These are phyloP conservation scores for Volvariella volvacea DNA, from an alignment of 1,284 basidiomycete genomes.

Conservation along the genomic window DNA sequence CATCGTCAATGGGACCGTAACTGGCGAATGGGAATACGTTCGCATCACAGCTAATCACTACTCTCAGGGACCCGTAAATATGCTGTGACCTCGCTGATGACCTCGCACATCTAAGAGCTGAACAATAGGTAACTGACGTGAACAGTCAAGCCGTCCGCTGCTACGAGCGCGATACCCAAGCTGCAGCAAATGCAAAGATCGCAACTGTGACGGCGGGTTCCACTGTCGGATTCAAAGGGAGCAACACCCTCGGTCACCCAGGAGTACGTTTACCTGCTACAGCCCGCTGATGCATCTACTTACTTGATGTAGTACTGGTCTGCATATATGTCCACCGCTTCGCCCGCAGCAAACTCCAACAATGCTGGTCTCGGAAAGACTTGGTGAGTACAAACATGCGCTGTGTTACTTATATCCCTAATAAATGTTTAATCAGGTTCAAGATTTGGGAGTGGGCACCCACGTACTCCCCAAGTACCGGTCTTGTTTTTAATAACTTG, in stretches of 20 bases:
- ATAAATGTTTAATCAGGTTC: slow-evolving; percentile 27
- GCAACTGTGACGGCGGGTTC: slow-evolving; percentile 35
- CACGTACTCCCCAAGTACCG: slow-evolving; percentile 23
- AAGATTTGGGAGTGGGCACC: slow-evolving; percentile 39
- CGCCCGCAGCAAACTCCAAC: slow-evolving; percentile 32
- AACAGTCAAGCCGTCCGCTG: slow-evolving; percentile 36
- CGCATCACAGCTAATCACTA: slow-evolving; percentile 38
- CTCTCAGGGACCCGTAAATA: slow-evolving; percentile 29
- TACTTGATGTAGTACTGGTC: too few relatives aligned
- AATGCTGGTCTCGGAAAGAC: slow-evolving; percentile 33
- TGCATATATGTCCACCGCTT: slow-evolving; percentile 37
- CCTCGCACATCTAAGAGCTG: not conserved
- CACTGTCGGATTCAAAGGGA: slow-evolving; percentile 26
- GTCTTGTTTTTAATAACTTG: slow-evolving; percentile 28
- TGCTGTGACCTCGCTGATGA: not conserved
- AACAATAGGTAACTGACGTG: slow-evolving; percentile 32
- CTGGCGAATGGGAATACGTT: slow-evolving; percentile 35
- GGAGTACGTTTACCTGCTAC: too few relatives aligned
- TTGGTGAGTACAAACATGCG: slow-evolving; percentile 29
- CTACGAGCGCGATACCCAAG: slow-evolving; percentile 32
- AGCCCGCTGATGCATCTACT: slow-evolving; percentile 9
- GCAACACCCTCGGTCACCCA: slow-evolving; percentile 28
- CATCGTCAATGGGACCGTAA: slow-evolving; percentile 22
- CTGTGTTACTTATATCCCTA: too few relatives aligned
- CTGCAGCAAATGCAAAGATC: slow-evolving; percentile 28